A percentile compares a stretch with the other conserved stretches of the same genome.
Conservation (phyloP, 192 early-diverging fungal species). For the Spizellomyces sp. region DNA sequence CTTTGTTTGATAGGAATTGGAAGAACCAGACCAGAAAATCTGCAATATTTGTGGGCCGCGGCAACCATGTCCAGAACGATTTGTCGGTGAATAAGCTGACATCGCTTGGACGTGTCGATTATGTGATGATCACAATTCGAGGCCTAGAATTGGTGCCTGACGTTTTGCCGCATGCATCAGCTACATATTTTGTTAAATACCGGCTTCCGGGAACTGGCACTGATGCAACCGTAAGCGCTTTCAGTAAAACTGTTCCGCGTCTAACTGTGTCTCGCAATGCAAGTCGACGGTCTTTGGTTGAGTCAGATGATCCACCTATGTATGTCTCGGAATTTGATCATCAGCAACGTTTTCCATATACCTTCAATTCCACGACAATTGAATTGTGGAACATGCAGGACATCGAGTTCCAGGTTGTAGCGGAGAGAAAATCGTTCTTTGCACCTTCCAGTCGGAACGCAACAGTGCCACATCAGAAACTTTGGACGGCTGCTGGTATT, state of each 20-base stretch:
- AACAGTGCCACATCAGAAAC: background rate
- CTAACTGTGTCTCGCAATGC: slow-evolving; percentile 17
- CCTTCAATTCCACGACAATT: too few species aligned
- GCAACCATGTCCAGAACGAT: too few species aligned
- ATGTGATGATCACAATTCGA: slow-evolving; percentile 22
- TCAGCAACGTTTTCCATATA: too few species aligned
- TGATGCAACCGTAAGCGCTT: background rate
- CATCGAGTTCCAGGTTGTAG: too few species aligned
- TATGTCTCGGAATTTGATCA: too few species aligned
- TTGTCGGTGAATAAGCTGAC: slow-evolving; percentile 1
- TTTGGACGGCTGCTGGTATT: background rate
- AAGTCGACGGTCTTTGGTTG: background rate
- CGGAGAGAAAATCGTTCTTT: too few species aligned
- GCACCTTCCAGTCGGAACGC: too few species aligned
- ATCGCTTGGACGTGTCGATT: slow-evolving; percentile 33
- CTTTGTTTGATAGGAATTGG: too few species aligned
- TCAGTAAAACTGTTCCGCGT: slow-evolving; percentile 3
- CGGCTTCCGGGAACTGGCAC: background rate
- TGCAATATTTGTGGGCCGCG: too few species aligned
- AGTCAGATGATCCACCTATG: too few species aligned
- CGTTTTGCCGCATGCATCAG: slow-evolving; percentile 6
- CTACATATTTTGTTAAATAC: background rate
- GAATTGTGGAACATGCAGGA: too few species aligned
- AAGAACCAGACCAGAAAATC: too few species aligned
- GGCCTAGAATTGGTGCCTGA: slow-evolving; percentile 29